phyloP scores from a whole-genome alignment of 805 yeast species.

The Lipomyces anomalus region DNA sequence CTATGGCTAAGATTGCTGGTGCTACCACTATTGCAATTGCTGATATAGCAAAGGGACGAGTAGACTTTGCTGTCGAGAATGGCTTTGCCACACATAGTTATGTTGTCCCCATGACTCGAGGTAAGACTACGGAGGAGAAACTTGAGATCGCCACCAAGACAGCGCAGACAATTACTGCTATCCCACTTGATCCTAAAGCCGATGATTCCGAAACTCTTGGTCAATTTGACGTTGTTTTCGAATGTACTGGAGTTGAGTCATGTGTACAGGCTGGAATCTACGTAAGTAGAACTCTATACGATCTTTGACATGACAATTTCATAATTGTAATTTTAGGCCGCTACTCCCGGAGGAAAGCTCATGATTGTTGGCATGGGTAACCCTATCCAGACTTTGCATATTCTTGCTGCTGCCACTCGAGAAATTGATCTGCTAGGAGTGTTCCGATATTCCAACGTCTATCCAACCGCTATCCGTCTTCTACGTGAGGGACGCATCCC shows the following conservation, averaged over 20 bases:
- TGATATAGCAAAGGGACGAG: slow-evolving; percentile 47
- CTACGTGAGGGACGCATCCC: slow-evolving; percentile 25
- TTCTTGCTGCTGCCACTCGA: slow-evolving; percentile 30
- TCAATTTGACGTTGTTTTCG: slow-evolving; percentile 32
- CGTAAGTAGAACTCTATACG: no score
- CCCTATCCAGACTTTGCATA: slow-evolving; percentile 33
- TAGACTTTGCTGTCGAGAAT: slow-evolving; percentile 31
- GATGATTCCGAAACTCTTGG: slow-evolving; percentile 15
- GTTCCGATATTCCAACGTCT: slow-evolving; percentile 31
- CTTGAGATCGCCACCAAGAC: slow-evolving; percentile 24
- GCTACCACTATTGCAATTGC: slow-evolving; percentile 61
- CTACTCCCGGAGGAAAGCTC: slow-evolving; percentile 28
- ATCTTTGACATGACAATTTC: no score
- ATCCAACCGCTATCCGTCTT: slow-evolving; percentile 29
- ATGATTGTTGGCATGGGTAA: slow-evolving; percentile 31
- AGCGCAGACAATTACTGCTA: slow-evolving; percentile 24
- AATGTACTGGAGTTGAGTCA: slow-evolving; percentile 51
- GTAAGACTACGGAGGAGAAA: slow-evolving; percentile 18
- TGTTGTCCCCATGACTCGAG: slow-evolving; percentile 24
- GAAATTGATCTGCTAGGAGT: slow-evolving; percentile 34
- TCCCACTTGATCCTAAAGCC: slow-evolving; percentile 4
- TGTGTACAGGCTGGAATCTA: slow-evolving; percentile 45
- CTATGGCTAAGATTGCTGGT: slow-evolving; percentile 53
- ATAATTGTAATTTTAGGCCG: slow-evolving; percentile 11
- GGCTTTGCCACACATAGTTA: slow-evolving; percentile 31